phyloP scores from a whole-genome alignment of 2,329 filamentous ascomycete genomes.

The Calonectria pauciramosa region DNA sequence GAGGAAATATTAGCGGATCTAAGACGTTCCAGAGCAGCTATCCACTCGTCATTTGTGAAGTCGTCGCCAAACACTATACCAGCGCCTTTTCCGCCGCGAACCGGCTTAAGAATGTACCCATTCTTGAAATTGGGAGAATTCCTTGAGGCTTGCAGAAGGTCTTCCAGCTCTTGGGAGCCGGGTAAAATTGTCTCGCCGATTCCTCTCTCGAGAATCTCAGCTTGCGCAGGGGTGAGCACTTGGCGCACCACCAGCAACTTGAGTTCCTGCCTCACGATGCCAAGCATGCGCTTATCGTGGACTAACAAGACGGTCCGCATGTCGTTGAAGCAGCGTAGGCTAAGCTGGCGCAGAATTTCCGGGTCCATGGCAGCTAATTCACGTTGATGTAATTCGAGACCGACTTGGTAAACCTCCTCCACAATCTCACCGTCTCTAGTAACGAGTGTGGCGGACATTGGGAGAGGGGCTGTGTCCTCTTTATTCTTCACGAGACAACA shows the following conservation, averaged over 20 bases:
- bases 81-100: slow-evolving; percentile 54
- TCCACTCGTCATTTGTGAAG: slow-evolving; percentile 47
- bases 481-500: slow-evolving; percentile 44
- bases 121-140: slow-evolving; percentile 34
- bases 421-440: slow-evolving; percentile 41
- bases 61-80: slow-evolving; percentile 58
- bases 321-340: slow-evolving; percentile 56
- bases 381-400: slow-evolving; percentile 55
- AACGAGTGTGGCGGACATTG: slow-evolving; percentile 26
- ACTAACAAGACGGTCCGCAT: slow-evolving; percentile 56
- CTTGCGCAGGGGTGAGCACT: slow-evolving; percentile 48
- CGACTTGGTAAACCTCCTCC: slow-evolving; percentile 54
- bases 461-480: not conserved
- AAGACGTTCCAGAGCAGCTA: slow-evolving; percentile 36
- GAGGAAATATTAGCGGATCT: slow-evolving; percentile 10
- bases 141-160: slow-evolving; percentile 33
- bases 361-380: slow-evolving; percentile 50
- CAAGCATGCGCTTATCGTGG: slow-evolving; percentile 60
- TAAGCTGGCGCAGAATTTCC: slow-evolving; percentile 52
- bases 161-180: slow-evolving; percentile 42
- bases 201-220: slow-evolving; percentile 40
- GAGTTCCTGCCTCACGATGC: slow-evolving; percentile 54
- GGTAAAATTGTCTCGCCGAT: slow-evolving; percentile 53
- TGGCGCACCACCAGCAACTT: slow-evolving; percentile 39
- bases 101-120: slow-evolving; percentile 54